phyloP scores from a whole-genome alignment of 768 basidiomycete species.

The Lenzites betulinus region DNA sequence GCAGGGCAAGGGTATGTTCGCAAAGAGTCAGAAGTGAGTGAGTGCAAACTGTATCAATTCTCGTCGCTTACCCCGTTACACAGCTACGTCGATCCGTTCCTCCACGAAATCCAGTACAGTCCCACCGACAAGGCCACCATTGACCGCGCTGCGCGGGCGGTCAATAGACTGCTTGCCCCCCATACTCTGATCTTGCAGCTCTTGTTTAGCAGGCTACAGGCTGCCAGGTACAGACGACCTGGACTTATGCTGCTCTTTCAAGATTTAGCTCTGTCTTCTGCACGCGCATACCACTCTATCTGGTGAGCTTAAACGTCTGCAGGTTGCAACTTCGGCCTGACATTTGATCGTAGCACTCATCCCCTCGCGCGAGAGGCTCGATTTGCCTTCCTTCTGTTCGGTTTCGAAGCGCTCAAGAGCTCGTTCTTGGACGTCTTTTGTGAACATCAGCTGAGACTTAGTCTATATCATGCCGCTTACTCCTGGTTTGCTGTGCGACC shows the following conservation, averaged over 20 bases:
- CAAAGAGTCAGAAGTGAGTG: conserved; percentile 73
- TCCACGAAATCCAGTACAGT: conserved; percentile 80
- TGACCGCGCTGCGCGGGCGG: conserved; percentile 68
- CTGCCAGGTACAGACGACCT: conserved; percentile 84
- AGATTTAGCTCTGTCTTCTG: conserved; percentile 81
- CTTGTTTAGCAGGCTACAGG: conserved; percentile 89
- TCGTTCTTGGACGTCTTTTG: conserved; percentile 82
- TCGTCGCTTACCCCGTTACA: not conserved
- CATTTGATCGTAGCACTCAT: conserved; percentile 65
- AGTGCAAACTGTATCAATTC: not conserved
- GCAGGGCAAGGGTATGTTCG: conserved; percentile 82
- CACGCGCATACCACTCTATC: conserved; percentile 64
- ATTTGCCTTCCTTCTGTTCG: conserved; percentile 90
- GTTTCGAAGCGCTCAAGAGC: conserved; percentile 88
- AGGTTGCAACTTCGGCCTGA: not conserved
- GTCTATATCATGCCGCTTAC: conserved; percentile 78
- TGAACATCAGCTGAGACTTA: conserved; percentile 73
- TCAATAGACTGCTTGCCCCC: conserved; percentile 76
- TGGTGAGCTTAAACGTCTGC: conserved; percentile 54
- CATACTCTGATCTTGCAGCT: conserved; percentile 86
- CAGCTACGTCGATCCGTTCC: conserved; percentile 89
- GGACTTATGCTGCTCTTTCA: conserved; percentile 86
- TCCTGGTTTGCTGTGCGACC: conserved; percentile 94
- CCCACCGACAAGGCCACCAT: conserved; percentile 88
- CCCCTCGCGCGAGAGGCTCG: conserved; percentile 87